phyloP scores from a whole-genome alignment of 1,284 basidiomycete species.

The Neonothopanus nambi region DNA sequence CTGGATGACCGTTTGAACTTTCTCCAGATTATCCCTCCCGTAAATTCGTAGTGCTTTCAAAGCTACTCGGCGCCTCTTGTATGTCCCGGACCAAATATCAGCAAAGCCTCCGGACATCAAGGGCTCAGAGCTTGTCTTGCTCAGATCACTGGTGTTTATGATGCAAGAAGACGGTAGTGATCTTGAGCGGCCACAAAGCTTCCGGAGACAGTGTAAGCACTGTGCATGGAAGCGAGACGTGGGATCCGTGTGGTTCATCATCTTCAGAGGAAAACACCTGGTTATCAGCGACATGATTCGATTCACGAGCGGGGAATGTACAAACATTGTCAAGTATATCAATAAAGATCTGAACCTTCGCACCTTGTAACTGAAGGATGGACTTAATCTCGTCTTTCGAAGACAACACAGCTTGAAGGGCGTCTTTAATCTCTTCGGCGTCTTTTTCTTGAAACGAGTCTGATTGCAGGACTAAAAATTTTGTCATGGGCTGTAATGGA shows the following conservation, averaged over 20 bases:
- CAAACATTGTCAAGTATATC: not conserved
- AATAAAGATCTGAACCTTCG: not conserved
- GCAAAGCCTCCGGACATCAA: constrained; percentile 12
- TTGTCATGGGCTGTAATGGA: not conserved
- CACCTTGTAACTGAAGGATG: not conserved
- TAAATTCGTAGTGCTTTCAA: constrained; percentile 11
- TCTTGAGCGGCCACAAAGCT: not conserved
- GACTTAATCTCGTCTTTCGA: not conserved
- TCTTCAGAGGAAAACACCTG: not conserved
- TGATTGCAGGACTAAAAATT: not conserved
- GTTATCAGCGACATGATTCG: not conserved
- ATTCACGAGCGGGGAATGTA: not conserved
- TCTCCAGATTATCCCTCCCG: constrained; percentile 3
- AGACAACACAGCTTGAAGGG: not conserved
- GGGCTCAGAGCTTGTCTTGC: not conserved
- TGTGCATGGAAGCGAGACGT: not conserved
- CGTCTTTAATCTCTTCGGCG: not conserved
- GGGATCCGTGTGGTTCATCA: not conserved
- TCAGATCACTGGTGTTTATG: not conserved
- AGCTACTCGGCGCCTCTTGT: constrained; percentile 7
- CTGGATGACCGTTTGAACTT: constrained; percentile 3
- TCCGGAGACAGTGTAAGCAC: not conserved
- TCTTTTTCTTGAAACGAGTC: not conserved
- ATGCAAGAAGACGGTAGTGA: not conserved
- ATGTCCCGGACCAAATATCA: constrained; percentile 11